Percentiles rank a stretch among this genome's conserved stretches.
These are phyloP conservation scores for Pythium monospermum DNA, from an alignment of 352 stramenopile genomes.

Conservation along the genomic window DNA sequence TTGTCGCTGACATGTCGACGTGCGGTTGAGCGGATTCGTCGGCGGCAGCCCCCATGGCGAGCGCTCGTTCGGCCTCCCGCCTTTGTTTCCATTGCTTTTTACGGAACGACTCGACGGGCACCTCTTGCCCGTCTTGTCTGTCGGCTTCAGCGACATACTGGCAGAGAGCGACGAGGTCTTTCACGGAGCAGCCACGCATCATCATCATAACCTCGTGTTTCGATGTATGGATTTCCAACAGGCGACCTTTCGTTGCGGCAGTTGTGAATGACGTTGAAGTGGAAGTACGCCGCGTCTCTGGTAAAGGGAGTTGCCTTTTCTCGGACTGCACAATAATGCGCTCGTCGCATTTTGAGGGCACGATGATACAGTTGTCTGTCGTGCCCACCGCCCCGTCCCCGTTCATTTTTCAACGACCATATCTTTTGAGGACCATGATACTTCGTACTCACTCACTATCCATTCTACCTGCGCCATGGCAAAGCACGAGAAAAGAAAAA, in stretches of 20 bases:
- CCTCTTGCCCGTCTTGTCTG: neutral
- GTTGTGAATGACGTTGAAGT: slow-evolving; percentile 1
- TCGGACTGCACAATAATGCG: too few species aligned
- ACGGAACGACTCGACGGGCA: slow-evolving; percentile 32
- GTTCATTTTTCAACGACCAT: slow-evolving; percentile 1
- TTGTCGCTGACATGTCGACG: neutral
- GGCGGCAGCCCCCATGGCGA: neutral
- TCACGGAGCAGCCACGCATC: slow-evolving; percentile 21
- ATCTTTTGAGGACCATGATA: too few species aligned
- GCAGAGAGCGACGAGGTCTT: slow-evolving; percentile 36
- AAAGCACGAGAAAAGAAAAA: slow-evolving; percentile 21
- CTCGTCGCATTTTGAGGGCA: slow-evolving; percentile 5
- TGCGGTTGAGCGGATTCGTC: neutral
- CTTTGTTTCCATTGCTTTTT: slow-evolving; percentile 39
- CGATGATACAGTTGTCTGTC: too few species aligned
- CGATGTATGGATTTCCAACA: neutral
- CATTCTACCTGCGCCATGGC: slow-evolving; percentile 5
- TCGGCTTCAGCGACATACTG: slow-evolving; percentile 22
- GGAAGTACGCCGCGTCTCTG: neutral
- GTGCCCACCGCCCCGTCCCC: slow-evolving; percentile 3
- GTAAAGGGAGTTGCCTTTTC: neutral
- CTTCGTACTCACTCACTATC: neutral
- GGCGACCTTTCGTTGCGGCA: slow-evolving; percentile 7
- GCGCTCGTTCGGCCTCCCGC: slow-evolving; percentile 24
- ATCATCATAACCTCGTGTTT: slow-evolving; percentile 9